Base-by-base conservation (phyloP, 2,329 filamentous ascomycete species). In the Samsoniella hepiali region DNA sequence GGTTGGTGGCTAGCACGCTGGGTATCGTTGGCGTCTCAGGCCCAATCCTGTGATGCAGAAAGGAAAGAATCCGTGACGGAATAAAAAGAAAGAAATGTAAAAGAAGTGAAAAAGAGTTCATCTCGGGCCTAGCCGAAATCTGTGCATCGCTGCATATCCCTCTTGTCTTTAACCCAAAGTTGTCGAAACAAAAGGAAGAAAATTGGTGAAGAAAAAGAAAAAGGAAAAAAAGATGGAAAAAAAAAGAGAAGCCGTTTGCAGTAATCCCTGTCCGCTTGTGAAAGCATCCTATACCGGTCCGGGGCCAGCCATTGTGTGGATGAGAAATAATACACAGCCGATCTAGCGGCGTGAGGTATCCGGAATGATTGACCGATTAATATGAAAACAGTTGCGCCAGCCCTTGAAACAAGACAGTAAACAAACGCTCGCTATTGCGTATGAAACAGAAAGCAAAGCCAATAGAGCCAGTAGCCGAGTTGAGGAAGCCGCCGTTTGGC, bases 141-240 rank as follows among this genome's bases (percentile, higher is more conserved):
- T 75, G 78, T 84, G 84, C 84, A 87, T 87, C 84, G 84, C 84
- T 87, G 84, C 84, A 79, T 82, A 72, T 82, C 83, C 79, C 78
- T 85, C 82, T 84, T 84, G 76, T 80, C 78, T 81, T 76, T 73
- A 71, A 73, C 68, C 72, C 69, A 69, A 71, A 65, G 58, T 60
- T 60, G 67, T 63, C 68, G 68, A 69, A 70, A 65, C 68, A 63
- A 68, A 74, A 71, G 72, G 70, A 65, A 63, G 65, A 67, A 69
- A 71, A 71, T 67, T 66, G 66, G 68, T 71, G 69, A 69, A 70
- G 68, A 68, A 38, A 66, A 66, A 65, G 63, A 65, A 66, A 59
- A 66, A 65, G 71, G 71, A 70, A 68, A 74, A 71, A 70, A 65
- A 38, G 11, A 11, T 3, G 10, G 10, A 69, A 68, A 65, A 66